phyloP scores from a whole-genome alignment of 2,329 filamentous ascomycete genomes.

The Fusarium sp. region DNA sequence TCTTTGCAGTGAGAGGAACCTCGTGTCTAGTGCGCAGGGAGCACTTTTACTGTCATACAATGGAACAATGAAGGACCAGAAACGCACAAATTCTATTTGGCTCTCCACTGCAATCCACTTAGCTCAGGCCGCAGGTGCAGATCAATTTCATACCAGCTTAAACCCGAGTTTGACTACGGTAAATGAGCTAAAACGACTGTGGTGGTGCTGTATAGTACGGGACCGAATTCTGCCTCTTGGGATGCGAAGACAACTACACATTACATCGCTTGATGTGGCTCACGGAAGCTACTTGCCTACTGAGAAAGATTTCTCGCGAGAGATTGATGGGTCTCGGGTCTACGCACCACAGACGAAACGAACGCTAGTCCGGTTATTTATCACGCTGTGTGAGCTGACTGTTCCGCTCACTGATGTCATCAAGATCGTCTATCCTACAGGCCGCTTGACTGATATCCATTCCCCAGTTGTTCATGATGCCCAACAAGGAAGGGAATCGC shows the following conservation, averaged over 20 bases:
- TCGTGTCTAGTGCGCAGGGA: constrained; percentile 10
- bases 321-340: constrained; percentile 9
- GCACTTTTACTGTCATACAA: constrained; percentile 19
- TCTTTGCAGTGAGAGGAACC: constrained; percentile 8
- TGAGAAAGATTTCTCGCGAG: constrained; percentile 9
- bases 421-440: constrained; percentile 13
- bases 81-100: constrained; percentile 23
- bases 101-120: constrained; percentile 25
- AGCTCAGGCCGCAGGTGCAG: constrained; percentile 10
- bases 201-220: constrained; percentile 32
- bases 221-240: constrained; percentile 25
- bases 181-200: constrained; percentile 21
- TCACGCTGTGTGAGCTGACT: constrained; percentile 21
- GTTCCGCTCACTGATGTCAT: constrained; percentile 24
- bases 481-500: background rate
- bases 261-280: background rate
- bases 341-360: constrained; percentile 11
- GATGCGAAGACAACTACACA: constrained; percentile 19
- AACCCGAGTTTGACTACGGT: background rate
- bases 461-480: background rate
- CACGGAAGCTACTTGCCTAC: background rate
- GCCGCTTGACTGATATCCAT: background rate
- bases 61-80: constrained; percentile 18
- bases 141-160: background rate
- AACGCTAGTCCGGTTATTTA: constrained; percentile 11